Base-by-base conservation (phyloP, 2,329 filamentous ascomycete species). In the Aspergillus uvarum region DNA sequence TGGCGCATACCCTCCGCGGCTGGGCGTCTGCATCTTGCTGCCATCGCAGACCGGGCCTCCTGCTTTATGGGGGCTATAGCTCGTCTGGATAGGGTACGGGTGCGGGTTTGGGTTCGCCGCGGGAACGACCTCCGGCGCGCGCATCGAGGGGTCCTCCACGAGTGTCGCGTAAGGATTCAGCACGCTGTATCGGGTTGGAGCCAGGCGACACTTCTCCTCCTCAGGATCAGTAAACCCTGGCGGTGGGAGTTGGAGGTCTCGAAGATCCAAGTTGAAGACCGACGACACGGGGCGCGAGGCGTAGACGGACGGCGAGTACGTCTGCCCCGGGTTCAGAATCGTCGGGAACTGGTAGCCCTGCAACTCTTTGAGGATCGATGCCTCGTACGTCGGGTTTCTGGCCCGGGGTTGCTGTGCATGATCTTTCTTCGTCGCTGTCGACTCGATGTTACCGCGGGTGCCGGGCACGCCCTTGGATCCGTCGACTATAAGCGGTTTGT, bases 1-100 rank as follows among this genome's bases (percentile, higher is more conserved):
- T 38, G 69, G 69, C n/a, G 65, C 69, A 47, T 64, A 65, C 11
- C 67, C 67, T 22, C 67, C 68, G 47, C 66, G 60, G 38, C 59
- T 65, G 26, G 32, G 59, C 47, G 8, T 57, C 68, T 54, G 54
- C 38, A 21, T 44, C 16, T 16, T 44, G 14, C 12, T 19, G 6
- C 16, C 32, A 12, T 29, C 7, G 26, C 7, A 2, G 7, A 8
- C 7, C 8, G 26, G 7, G 8, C 26, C 26, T 29, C 7, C 26
- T 29, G 3, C 26, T 10, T 3, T 3, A 29, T 29, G 26, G 26
- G 26, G 8, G 26, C 8, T 29, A 29, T 29, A 29, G 26, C 26
- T 29, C 26, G 26, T 29, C 26, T 29, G 26, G 26, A 35, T 12
- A 2, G 32, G 12, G 32, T 16, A 12, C 14, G 32, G 32, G 32